Evolutionary conservation across 2,329 filamentous ascomycete species (phyloP), one percentile per base, ranked within the genome.

Genomic region (Rachicladosporium sp.): DNA sequence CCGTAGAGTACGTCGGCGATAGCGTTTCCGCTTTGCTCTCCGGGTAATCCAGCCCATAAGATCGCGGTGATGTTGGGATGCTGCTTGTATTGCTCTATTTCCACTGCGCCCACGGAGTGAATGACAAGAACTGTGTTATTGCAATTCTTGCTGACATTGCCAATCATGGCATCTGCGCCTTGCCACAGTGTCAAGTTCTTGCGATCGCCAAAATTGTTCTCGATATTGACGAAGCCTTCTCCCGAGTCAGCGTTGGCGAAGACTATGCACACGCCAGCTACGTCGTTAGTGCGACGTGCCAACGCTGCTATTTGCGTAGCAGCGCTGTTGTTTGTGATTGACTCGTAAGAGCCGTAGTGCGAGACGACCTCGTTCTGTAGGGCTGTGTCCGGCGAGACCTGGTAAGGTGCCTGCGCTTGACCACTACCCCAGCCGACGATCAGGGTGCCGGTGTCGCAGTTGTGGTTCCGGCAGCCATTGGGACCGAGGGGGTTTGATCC

Each of bases 41-140:
- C 85, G 0, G 84, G 83, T 10, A 85, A 62, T 52, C 82, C 81
- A 31, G 82, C 82, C 71, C 80, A 88, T 1, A 91, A 57, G 35
- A 91, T 84, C 32, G 82, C 85, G 1, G 82, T 85, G 37, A 91
- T 69, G 59, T 91, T 91, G 19, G 75, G 73, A 58, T 75, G 76
- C 41, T 80, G 63, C 50, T 81, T 76, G 70, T 78, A 87, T 10
- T 83, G 74, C 3, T 76, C 75, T 12, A 94, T 60, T 1, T 91
- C 64, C 3, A 89, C 81, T 1, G 86, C 77, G 0, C 86, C 86
- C 2, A 78, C 74, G 1, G 82, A 84, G 65, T 95, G 88, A 39
- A 95, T 80, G 43, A 94, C 76, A 10, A 94, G 82, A 44, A 94
- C 80, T 9, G 85, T 93, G 69, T 93, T 93, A 64, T 78, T 76